Evolutionary conservation across 768 basidiomycete species (phyloP), one percentile per base, ranked within the genome.

Genomic region (Mycena haematopus): DNA sequence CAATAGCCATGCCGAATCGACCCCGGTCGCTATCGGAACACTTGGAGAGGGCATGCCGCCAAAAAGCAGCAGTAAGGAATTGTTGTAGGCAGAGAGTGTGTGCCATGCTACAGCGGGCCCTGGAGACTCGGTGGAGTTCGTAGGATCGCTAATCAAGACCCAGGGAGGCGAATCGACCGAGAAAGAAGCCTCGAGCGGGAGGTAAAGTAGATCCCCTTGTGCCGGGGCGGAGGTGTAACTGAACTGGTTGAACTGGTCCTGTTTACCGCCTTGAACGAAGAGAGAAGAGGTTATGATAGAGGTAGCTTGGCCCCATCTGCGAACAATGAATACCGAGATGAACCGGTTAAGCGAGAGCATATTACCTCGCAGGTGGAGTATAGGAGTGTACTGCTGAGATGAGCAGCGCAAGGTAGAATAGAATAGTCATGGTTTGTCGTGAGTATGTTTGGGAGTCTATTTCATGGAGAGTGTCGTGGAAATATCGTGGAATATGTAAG

Each of bases 271-370:
- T 61, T 91, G 87, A 44, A 95, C 77, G 71, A 86, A 86, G 45
- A 96, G 78, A 13, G 79, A 79, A 64, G 85, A 80, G 68, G 83
- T 78, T 24, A 90, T 72, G 45, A 89, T 69, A 21, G 86, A 82
- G 0, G 79, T 76, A 6, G 91, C 90, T 65, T 93, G 92, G 29
- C 89, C 95, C 95, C 95, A 96, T 79, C 95, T 95, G 63, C 11
- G 21, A 35, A 15, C 9, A 36, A 58, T 49, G 11, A 50, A 55
- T 25, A 40, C 52, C 11, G 49, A 14, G 17, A 44, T 33, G 17
- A 11, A 9, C 19, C 35, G 54, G 42, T 25, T 58, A 14, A 31
- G 50, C 31, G 45, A 59, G 33, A 52, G 29, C 55, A 33, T 6
- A 11, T 21, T 46, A 67, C 66, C 66, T 61, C 11, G 66, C 45